phyloP scores from a whole-genome alignment of 176 grass and related monocot genomes.

The Poa pratensis region DNA sequence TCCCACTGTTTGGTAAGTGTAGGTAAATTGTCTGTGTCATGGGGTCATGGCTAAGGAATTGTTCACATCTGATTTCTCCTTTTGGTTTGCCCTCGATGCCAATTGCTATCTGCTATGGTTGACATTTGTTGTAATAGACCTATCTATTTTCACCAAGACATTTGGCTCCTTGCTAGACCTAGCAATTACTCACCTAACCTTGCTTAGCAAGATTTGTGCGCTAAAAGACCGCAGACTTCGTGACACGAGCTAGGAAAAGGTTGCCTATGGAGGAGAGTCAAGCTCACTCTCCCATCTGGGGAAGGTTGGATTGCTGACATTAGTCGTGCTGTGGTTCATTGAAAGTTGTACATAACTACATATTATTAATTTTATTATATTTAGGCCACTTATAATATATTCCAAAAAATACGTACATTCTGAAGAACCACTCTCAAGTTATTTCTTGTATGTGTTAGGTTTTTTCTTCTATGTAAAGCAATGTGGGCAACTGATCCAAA shows the following conservation, averaged over 20 bases:
- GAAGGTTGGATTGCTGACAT: background rate
- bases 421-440: background rate
- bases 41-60: background rate
- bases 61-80: constrained; percentile 16
- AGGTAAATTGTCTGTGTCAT: background rate
- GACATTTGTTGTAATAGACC: background rate
- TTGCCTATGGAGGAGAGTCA: background rate
- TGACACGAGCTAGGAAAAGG: background rate
- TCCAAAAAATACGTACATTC: background rate
- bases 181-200: constrained; percentile 1
- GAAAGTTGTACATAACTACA: background rate
- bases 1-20: constrained; percentile 20
- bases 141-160: background rate
- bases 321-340: background rate
- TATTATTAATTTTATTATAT: background rate
- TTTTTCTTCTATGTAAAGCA: background rate
- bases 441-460: background rate
- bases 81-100: background rate
- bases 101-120: background rate
- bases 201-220: background rate
- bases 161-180: background rate
- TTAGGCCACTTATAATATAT: background rate
- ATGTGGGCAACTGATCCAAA: background rate
- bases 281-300: background rate
- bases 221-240: background rate